A percentile compares a stretch with the other conserved stretches of the same genome.
phyloP scores from a whole-genome alignment of 225 moss, liverwort and hornwort species.

The Marchantia polymorpha region DNA sequence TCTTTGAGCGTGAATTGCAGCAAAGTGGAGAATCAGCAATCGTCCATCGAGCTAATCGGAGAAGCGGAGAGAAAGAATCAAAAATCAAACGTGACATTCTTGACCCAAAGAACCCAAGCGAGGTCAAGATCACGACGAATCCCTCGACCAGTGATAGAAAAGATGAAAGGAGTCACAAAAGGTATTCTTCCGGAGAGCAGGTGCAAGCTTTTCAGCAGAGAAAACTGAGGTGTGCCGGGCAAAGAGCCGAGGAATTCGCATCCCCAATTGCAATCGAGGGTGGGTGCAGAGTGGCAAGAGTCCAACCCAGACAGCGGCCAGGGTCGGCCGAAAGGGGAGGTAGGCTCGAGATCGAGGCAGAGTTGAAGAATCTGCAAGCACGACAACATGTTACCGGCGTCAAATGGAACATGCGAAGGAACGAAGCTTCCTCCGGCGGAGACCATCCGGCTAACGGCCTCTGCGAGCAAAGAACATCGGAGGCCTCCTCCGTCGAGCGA shows the following conservation, averaged over 20 bases:
- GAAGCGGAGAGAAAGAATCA: constrained; percentile 2
- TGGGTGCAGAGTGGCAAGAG: not conserved
- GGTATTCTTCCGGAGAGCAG: constrained; percentile 33
- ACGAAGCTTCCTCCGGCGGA: not conserved
- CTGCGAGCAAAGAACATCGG: not conserved
- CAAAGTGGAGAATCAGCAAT: not conserved
- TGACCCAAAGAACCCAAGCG: not conserved
- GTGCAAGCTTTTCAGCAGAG: constrained; percentile 41
- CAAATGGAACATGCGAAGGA: constrained; percentile 11
- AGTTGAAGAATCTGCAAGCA: constrained; percentile 4
- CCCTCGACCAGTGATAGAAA: not conserved
- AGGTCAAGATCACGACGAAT: not conserved
- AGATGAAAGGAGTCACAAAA: constrained; percentile 39
- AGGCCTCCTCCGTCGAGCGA: not conserved
- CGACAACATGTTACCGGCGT: constrained; percentile 3
- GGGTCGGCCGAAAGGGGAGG: not conserved
- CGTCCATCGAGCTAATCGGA: constrained; percentile 2
- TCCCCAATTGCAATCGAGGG: constrained; percentile 10
- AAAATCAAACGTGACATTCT: not conserved
- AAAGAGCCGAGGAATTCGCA: constrained; percentile 20
- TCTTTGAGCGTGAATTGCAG: not conserved
- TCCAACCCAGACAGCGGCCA: not conserved
- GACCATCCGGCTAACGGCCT: not conserved
- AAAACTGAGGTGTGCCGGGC: constrained; percentile 34
- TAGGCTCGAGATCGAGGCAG: constrained; percentile 16